Percentiles rank a stretch among this genome's conserved stretches.
These are phyloP conservation scores for Macrotyloma uniflorum DNA, from an alignment of 306 rosid species.

Conservation along the genomic window DNA sequence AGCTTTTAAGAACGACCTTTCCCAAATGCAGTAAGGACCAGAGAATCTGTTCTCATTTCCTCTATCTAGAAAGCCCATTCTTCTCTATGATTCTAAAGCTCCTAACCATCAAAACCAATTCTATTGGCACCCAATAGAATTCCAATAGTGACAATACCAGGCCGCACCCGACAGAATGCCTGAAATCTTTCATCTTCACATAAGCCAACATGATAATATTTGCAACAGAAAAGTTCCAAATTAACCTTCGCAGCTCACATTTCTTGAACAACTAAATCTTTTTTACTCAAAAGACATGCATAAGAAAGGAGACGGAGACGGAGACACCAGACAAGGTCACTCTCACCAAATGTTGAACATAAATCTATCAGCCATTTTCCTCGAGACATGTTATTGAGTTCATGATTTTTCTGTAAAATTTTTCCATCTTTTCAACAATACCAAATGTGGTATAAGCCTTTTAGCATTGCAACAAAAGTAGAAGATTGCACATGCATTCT, in stretches of 20 bases:
- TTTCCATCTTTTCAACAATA: conserved; percentile 75
- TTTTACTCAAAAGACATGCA: conserved; percentile 69
- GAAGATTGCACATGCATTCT: conserved; percentile 63
- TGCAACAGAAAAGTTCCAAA: conserved; percentile 56
- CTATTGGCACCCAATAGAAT: conserved; percentile 62
- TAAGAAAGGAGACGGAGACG: conserved; percentile 72
- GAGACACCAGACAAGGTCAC: conserved; percentile 65
- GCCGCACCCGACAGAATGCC: conserved; percentile 46
- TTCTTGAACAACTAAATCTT: conserved; percentile 54
- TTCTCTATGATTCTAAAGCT: conserved; percentile 58
- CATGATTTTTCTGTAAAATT: conserved; percentile 50
- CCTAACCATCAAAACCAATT: conserved; percentile 59
- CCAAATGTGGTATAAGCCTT: conserved; percentile 72
- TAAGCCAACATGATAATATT: conserved; percentile 65
- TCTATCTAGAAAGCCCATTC: conserved; percentile 50
- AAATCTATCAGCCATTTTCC: conserved; percentile 64
- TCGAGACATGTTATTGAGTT: conserved; percentile 49
- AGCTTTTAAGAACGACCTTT: conserved; percentile 61
- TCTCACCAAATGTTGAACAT: conserved; percentile 44
- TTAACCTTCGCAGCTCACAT: conserved; percentile 49
- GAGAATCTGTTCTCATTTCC: conserved; percentile 69
- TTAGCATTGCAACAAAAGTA: conserved; percentile 68
- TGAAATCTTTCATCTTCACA: conserved; percentile 77
- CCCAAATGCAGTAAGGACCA: conserved; percentile 76
- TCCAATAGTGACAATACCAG: conserved; percentile 66